Base-by-base conservation (phyloP, 2,329 filamentous ascomycete genomes). In the Epichloe coenophiala region DNA sequence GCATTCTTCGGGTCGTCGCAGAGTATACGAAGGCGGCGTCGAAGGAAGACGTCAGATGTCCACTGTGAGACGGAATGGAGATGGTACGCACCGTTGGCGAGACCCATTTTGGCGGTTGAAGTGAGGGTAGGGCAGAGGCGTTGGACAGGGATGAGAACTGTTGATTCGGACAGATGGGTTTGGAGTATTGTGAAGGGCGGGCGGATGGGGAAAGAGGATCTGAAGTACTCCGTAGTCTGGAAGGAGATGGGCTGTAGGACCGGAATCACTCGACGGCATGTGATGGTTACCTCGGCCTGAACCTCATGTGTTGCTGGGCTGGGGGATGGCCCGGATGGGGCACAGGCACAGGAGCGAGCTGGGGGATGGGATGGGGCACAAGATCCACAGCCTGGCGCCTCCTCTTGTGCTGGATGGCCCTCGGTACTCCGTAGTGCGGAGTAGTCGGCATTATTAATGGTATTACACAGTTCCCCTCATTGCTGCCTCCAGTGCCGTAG, bases 61-160 rank as follows among this genome's bases (percentile, higher is more conserved):
- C n/a, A 21, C 27, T 15, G n/a, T 19, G 12, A 3, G 45, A 27
- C 19, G 23, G 8, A 19, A 5, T 13, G 5, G 17, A 8, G n/a
- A 40, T 13, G 47, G 7, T 15, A 49, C 50, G 50, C 33, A 86
- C 84, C 78, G 71, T 84, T 82, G 70, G 83, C 83, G 71, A 88
- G 76, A 77, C 80, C 74, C 84, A 88, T 88, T 60, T 58, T 76
- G 37, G 46, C 45, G 42, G 23, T 35, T 12, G 41, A 43, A n/a
- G 19, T 13, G 41, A 41, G 39, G n/a, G 1, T n/a, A n/a, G 6
- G 21, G 42, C 8, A 31, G 4, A 9, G 19, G 12, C 37, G 12
- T 42, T 42, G 21, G 21, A 13, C 15, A 15, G 15, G 39, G 27
- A 7, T 17, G 36, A 19, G 31, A 27, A 23, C 5, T 31, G 38